A percentile compares a stretch with the other conserved stretches of the same genome.
These are phyloP conservation scores for Cardiospermum halicacabum DNA, from an alignment of 345 rosid genomes.

Conservation along the genomic window DNA sequence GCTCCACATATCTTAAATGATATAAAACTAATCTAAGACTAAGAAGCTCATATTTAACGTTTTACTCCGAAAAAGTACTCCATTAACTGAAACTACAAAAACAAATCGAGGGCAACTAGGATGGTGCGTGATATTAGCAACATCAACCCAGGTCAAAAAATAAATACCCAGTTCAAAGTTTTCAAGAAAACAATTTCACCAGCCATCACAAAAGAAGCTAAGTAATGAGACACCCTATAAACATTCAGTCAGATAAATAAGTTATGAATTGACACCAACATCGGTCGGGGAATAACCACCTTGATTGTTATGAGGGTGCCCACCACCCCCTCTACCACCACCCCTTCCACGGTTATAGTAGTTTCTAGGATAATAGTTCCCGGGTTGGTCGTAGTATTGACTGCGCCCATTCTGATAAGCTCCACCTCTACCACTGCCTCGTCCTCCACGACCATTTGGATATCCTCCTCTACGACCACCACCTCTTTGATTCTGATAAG, in stretches of 20 bases:
- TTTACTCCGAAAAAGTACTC: background rate
- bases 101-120: background rate
- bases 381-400: slow-evolving; percentile 59
- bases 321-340: slow-evolving; percentile 53
- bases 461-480: slow-evolving; percentile 69
- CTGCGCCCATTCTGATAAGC: slow-evolving; percentile 63
- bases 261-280: slow-evolving; percentile 48
- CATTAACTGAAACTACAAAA: slow-evolving; percentile 5
- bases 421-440: slow-evolving; percentile 58
- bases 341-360: slow-evolving; percentile 61
- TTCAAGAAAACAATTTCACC: slow-evolving; percentile 17
- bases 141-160: slow-evolving; percentile 15
- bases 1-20: no score
- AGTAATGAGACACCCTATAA: slow-evolving; percentile 10
- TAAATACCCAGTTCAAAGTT: no score
- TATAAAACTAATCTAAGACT: background rate
- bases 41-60: background rate
- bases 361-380: slow-evolving; percentile 62
- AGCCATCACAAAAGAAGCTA: slow-evolving; percentile 6
- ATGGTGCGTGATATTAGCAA: slow-evolving; percentile 9
- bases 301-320: slow-evolving; percentile 33
- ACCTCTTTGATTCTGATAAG: slow-evolving; percentile 64
- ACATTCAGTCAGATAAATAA: background rate
- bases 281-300: slow-evolving; percentile 48
- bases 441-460: slow-evolving; percentile 71